Evolutionary conservation across 2,329 filamentous ascomycete genomes (phyloP).

Genomic region (Verticillium nonalfalfae): DNA sequence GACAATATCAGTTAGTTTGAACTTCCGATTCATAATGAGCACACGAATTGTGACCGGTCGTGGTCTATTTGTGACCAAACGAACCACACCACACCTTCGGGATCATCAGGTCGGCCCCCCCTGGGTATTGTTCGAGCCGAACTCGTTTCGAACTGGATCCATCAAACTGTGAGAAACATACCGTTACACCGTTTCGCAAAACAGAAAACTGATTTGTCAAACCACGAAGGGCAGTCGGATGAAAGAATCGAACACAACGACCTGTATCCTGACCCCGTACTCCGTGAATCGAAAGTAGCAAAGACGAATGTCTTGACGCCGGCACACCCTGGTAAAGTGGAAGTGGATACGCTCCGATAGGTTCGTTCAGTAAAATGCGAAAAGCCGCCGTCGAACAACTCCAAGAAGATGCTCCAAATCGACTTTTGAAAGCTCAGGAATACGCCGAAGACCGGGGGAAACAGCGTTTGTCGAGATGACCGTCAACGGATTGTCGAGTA

Average conservation of each 20-base stretch:
- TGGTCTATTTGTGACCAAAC: no score
- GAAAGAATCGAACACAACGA: slow-evolving; percentile 24
- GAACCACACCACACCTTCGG: no score
- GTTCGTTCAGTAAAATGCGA: slow-evolving; percentile 10
- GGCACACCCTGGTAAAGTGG: slow-evolving; percentile 27
- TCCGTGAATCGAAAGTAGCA: slow-evolving; percentile 27
- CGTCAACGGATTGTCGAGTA: slow-evolving; percentile 24
- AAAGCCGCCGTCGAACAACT: slow-evolving; percentile 10
- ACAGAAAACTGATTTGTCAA: slow-evolving; percentile 16
- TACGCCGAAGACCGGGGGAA: slow-evolving; percentile 9
- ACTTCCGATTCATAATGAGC: neutral
- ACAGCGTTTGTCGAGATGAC: slow-evolving; percentile 5
- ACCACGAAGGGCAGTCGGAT: slow-evolving; percentile 20
- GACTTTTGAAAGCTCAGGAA: slow-evolving; percentile 10
- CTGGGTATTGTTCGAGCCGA: no score
- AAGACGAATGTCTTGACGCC: slow-evolving; percentile 31
- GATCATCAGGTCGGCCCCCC: no score
- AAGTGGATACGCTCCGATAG: slow-evolving; percentile 8
- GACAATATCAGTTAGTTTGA: neutral
- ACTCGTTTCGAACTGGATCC: no score
- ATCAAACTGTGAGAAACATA: slow-evolving; percentile 4
- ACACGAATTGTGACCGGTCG: neutral
- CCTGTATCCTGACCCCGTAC: slow-evolving; percentile 28
- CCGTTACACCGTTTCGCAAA: slow-evolving; percentile 20
- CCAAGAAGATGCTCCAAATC: slow-evolving; percentile 11